A percentile compares a stretch with the other conserved stretches of the same genome.
phyloP scores from a whole-genome alignment of 2,329 filamentous ascomycete species.

The Diaporthe aspalathi region DNA sequence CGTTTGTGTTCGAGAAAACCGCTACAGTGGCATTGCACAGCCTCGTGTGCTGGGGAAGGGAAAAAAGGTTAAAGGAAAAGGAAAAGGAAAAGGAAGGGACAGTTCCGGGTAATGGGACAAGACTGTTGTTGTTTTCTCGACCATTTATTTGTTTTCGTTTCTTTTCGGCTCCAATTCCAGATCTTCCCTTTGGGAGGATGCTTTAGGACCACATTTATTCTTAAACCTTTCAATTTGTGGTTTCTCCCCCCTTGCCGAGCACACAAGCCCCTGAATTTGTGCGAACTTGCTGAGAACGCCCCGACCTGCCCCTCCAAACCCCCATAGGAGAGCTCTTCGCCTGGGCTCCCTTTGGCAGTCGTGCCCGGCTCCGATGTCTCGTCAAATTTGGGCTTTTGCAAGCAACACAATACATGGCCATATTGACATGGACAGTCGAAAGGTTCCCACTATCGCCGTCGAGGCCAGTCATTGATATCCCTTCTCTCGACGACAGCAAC shows the following conservation, averaged over 20 bases:
- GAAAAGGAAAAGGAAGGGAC: neutral
- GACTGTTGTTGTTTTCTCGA: conserved; percentile 22
- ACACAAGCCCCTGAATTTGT: neutral
- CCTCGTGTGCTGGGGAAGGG: neutral
- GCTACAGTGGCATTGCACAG: conserved; percentile 18
- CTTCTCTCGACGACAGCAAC: neutral
- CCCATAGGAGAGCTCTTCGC: no score
- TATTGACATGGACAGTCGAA: neutral
- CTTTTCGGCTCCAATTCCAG: no score
- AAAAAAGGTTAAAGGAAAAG: neutral
- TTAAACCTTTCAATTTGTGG: neutral
- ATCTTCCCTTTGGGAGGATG: neutral
- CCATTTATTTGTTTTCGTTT: neutral
- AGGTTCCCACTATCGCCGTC: neutral
- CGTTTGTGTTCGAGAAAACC: conserved; percentile 13
- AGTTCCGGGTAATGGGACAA: neutral
- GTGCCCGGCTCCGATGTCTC: no score
- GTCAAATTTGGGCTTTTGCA: neutral
- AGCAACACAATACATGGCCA: neutral
- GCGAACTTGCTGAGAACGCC: neutral
- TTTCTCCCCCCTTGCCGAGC: neutral
- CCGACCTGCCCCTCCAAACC: neutral
- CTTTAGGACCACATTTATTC: neutral
- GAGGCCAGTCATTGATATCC: neutral
- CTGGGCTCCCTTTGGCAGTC: neutral